Evolutionary conservation across 202 grass and related monocot genomes (phyloP), one percentile per base, ranked within the genome.

Genomic region (Cymbopogon flexuosus): DNA sequence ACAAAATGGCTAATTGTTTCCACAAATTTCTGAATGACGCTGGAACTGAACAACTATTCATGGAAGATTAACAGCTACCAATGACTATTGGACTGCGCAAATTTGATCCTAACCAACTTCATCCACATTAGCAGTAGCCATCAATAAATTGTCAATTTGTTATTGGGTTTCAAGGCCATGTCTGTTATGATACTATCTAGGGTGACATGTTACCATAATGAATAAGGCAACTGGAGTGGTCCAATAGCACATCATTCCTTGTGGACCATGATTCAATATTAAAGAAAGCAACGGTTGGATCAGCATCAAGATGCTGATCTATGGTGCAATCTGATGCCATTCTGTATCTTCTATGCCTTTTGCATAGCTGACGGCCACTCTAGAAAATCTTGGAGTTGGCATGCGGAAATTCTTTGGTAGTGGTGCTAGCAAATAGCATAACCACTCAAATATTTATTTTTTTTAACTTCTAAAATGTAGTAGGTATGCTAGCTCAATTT

Each of bases 241-340:
- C 72, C 12, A 42, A 30, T 81, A 60, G 29, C 73, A 74, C 41
- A 86, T 69, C 62, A 86, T 89, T 63, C 41, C 40, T 68, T 63
- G 59, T 63, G 73, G 69, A 40, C 66, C 83, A 46, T 34, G 9
- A 16, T 83, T 39, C 11, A 10, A 6, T 79, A 43, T 83, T 86
- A 79, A 82, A 74, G 30, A 73, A 63, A 62, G 10, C 9, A 59
- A 21, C 6, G 3, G 18, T 54, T 73, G 22, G 68, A 57, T 86
- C 79, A 12, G 42, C 42, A 73, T 63, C 60, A 52, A 86, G 49
- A 31, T 74, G 41, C 7, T 11, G 18, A 5, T 63, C 23, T 65
- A 61, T 82, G 57, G 16, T 45, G 15, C 56, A 76, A 78, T 27
- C 58, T 81, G 30, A 78, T 78, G 40, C 10, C 40, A 42, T 11